Base-by-base conservation (phyloP, 495 filamentous ascomycete species). In the Haplographium delicatum region DNA sequence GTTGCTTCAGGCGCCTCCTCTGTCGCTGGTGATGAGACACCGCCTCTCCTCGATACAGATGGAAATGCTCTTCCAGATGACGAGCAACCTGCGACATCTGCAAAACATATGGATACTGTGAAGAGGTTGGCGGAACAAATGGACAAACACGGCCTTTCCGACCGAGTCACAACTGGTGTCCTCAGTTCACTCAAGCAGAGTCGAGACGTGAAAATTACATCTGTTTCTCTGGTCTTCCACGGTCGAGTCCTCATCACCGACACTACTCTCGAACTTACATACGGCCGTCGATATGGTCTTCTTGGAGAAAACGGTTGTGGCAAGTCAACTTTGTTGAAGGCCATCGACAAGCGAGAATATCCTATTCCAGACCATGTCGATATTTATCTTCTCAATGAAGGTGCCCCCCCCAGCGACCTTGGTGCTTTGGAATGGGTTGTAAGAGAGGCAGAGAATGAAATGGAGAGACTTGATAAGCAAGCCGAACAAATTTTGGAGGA, bases 251-350 rank as follows among this genome's bases (percentile, higher is more conserved):
- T 99, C 46, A 84, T 99, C 68, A 89, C 81, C 59, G 93, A 99
- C 68, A 84, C 87, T 46, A 91, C 84, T 22, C 78, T 99, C 62
- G 93, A 99, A 68, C 77, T 99, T 59, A 95, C 88, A 64, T 89
- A 89, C 64, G 87, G 86, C 48, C 86, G 91, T 57, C 82, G 93
- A 44, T 99, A 99, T 66, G 93, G 93, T 65, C 73, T 99, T 44
- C 72, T 99, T 48, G 93, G 93, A 62, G 93, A 99, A 78, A 99
- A 99, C 82, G 93, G 93, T 44, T 99, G 93, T 63, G 93, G 93
- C 63, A 99, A 99, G 74, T 96, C 90, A 55, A 99, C 93, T 9
- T 70, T 97, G 0, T 79, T 99, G 59, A 97, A 96, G 78, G 83
- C 93, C 50, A 95, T 99, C 68, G 85, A 84, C 61, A 81, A 81